A percentile compares a stretch with the other conserved stretches of the same genome.
Evolutionary conservation across 2,329 filamentous ascomycete species (phyloP).

Genomic region (Reticulascus tulasneorum): DNA sequence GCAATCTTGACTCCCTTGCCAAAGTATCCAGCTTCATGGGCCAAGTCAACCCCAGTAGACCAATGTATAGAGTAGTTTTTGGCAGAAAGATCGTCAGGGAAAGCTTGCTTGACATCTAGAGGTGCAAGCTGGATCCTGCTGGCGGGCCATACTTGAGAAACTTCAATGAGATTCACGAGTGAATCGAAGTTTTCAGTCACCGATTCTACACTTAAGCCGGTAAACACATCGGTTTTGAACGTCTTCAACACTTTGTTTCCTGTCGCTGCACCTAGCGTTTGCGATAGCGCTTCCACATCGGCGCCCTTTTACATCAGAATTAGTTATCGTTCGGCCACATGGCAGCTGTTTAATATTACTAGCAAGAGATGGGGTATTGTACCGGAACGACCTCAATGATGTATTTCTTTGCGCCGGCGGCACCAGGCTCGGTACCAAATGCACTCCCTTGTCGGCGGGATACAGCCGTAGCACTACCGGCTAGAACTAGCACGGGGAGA

Average conservation of each 20-base stretch:
- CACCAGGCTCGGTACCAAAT: too few relatives aligned
- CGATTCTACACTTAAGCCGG: background rate
- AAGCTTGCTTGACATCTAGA: background rate
- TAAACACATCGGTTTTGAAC: background rate
- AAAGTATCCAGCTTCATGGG: slow-evolving; percentile 4
- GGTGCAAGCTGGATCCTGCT: background rate
- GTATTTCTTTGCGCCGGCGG: too few relatives aligned
- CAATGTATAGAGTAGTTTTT: slow-evolving; percentile 13
- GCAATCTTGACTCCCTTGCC: slow-evolving; percentile 11
- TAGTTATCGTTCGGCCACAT: too few relatives aligned
- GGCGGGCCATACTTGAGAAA: slow-evolving; percentile 28
- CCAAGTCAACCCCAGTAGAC: slow-evolving; percentile 10
- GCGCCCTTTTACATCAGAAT: background rate
- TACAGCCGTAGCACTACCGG: too few relatives aligned
- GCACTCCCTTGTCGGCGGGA: too few relatives aligned
- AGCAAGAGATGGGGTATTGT: too few relatives aligned
- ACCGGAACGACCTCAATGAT: too few relatives aligned
- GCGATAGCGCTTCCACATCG: slow-evolving; percentile 1
- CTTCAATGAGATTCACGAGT: background rate
- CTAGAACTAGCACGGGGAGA: background rate
- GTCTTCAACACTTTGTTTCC: slow-evolving; percentile 2
- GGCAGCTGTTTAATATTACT: too few relatives aligned
- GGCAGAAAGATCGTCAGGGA: background rate
- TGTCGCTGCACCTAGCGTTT: too few relatives aligned
- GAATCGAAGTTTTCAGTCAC: background rate